Percentiles rank a stretch among this genome's conserved stretches.
These are phyloP conservation scores for Mikania micrantha DNA, from an alignment of 129 eudicot species.

Conservation along the genomic window DNA sequence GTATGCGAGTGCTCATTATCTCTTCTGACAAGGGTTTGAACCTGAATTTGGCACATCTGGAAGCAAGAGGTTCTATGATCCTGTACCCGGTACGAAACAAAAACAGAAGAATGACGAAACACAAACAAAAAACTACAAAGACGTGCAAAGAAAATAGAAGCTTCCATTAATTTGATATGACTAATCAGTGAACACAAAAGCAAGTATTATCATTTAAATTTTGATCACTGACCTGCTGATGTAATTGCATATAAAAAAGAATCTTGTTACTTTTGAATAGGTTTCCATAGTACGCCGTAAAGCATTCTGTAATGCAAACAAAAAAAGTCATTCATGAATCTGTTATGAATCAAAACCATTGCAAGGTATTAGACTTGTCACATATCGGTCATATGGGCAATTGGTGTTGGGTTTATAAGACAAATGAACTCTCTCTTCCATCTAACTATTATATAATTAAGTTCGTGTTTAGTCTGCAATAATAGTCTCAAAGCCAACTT, in stretches of 20 bases:
- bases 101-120: neutral
- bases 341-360: too few relatives aligned
- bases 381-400: too few relatives aligned
- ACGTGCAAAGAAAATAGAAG: neutral
- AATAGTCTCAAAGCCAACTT: too few relatives aligned
- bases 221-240: constrained; percentile 68
- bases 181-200: neutral
- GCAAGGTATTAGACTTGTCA: too few relatives aligned
- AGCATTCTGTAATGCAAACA: constrained; percentile 67
- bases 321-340: constrained; percentile 3
- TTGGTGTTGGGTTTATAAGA: too few relatives aligned
- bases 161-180: neutral
- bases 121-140: neutral
- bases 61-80: constrained; percentile 99
- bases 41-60: constrained; percentile 98
- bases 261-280: constrained; percentile 91
- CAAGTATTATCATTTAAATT: neutral
- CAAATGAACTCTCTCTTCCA: too few relatives aligned
- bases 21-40: constrained; percentile 93
- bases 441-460: too few relatives aligned
- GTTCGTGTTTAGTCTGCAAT: too few relatives aligned
- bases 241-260: constrained; percentile 95
- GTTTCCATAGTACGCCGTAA: constrained; percentile 98
- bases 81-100: constrained; percentile 31
- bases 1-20: constrained; percentile 67